Conservation (phyloP, 441 rosid genomes). For the Euphorbia schlechtendalii region DNA sequence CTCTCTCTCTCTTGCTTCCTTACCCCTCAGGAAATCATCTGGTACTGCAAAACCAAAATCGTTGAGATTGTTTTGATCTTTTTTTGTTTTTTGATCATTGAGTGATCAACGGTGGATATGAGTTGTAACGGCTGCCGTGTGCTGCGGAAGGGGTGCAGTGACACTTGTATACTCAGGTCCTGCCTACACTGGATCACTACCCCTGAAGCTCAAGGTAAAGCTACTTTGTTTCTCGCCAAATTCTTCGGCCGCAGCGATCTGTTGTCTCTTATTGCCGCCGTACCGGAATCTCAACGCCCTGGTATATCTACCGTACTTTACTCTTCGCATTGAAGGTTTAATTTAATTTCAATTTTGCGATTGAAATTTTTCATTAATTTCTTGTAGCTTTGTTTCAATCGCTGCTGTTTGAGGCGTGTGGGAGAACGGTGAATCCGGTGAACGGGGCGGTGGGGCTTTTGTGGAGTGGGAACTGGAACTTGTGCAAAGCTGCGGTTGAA, state of each 20-base stretch:
- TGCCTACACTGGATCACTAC: constrained; percentile 47
- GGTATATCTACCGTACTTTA: constrained; percentile 21
- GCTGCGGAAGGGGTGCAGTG: constrained; percentile 55
- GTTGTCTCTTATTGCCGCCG: constrained; percentile 47
- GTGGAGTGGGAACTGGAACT: constrained; percentile 49
- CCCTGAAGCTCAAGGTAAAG: constrained; percentile 52
- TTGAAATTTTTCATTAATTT: neutral
- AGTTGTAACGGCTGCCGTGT: constrained; percentile 69
- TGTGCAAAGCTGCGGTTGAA: constrained; percentile 50
- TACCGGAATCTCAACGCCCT: constrained; percentile 42
- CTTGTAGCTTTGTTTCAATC: constrained; percentile 46
- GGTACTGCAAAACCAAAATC: neutral
- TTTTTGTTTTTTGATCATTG: neutral
- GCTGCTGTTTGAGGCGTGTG: constrained; percentile 53
- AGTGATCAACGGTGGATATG: constrained; percentile 26
- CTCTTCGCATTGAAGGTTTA: neutral
- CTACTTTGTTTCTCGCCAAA: constrained; percentile 60
- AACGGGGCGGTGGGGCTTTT: constrained; percentile 50
- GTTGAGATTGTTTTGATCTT: neutral
- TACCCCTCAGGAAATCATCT: constrained; percentile 13
- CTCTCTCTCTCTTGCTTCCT: neutral
- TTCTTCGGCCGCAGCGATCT: constrained; percentile 65
- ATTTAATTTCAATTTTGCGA: too few relatives aligned
- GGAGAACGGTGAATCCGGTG: constrained; percentile 50
- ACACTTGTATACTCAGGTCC: constrained; percentile 41